Evolutionary conservation across 768 basidiomycete genomes (phyloP).

Genomic region (Lepiota subincarnata): DNA sequence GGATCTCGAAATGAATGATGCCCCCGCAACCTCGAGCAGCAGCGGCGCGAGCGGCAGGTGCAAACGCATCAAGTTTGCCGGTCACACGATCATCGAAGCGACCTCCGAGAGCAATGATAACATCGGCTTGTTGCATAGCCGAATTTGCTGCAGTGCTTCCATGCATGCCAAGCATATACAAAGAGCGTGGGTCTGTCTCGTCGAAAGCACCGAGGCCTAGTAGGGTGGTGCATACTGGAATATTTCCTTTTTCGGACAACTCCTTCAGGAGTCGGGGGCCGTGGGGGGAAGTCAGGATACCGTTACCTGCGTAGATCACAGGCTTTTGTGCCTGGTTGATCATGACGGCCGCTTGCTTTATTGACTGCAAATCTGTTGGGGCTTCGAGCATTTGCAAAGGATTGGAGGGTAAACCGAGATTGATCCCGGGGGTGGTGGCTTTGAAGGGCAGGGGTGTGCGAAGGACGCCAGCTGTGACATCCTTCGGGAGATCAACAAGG

Average conservation of each 20-base stretch:
- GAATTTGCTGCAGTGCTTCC: constrained; percentile 96
- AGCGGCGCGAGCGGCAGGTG: constrained; percentile 85
- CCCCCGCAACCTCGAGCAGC: constrained; percentile 85
- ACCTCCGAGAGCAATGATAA: constrained; percentile 94
- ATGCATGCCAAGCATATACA: constrained; percentile 99
- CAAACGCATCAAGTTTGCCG: constrained; percentile 84
- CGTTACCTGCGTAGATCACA: constrained; percentile 90
- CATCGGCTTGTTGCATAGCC: constrained; percentile 96
- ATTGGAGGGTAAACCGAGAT: constrained; percentile 69
- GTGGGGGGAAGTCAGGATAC: constrained; percentile 74
- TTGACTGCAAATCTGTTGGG: constrained; percentile 59
- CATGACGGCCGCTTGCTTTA: constrained; percentile 80
- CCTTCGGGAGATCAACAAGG: constrained; percentile 98
- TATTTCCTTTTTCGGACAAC: constrained; percentile 82
- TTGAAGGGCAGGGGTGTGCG: constrained; percentile 81
- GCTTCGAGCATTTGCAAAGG: constrained; percentile 58
- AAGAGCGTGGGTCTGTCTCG: constrained; percentile 76
- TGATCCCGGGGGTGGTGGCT: constrained; percentile 77
- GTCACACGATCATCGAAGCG: constrained; percentile 99
- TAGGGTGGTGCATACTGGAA: constrained; percentile 95
- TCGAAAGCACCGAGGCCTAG: constrained; percentile 96
- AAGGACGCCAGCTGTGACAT: constrained; percentile 91
- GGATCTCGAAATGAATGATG: constrained; percentile 98
- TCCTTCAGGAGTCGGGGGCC: constrained; percentile 80
- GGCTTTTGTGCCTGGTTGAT: constrained; percentile 92